Base-by-base conservation (phyloP, 192 early-diverging fungal species). In the Coemansia biformis region DNA sequence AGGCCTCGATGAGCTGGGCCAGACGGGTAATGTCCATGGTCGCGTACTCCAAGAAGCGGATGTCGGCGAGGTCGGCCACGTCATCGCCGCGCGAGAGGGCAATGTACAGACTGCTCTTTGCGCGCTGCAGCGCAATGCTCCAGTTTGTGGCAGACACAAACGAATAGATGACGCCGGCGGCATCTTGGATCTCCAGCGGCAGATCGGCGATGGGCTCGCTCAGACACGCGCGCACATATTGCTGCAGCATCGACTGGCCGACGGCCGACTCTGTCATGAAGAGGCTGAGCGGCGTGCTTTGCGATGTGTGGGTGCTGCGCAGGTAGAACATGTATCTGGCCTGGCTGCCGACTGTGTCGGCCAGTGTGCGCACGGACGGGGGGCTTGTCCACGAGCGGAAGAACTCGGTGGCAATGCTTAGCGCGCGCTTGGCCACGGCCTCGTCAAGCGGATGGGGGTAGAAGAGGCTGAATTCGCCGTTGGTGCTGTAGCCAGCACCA, bases 131-230 rank as follows among this genome's bases (percentile, higher is more conserved):
- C 6, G 91, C 80, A 5, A 89, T 78, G 40, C 68, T 66, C 92
- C 92, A 97, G 74, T 95, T 97, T 18, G 86, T 81, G 16, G 90
- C 87, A 38, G 87, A 88, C 15, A 94, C 75, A 63, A 87, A 95
- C 66, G 85, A 87, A 29, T 93, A 76, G 23, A 95, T 81, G 5
- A 86, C 60, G 18, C 87, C 88, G 3, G 94, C 90, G 4, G 85
- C 83, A 48, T 87, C 87, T 46, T 85, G 87, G 45, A 89, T 86
- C 50, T 89, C 90, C 34, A 64, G 36, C 6, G 39, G 14, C 56
- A 70, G 31, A 34, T 71, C 66, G 5, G 62, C 49, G 1, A 54
- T 58, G 21, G 76, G 66, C 46, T 57, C 59, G 44, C 66, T 57
- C 32, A 85, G 70, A 22, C 84, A 73, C 24, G 80, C 80, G 14